These are phyloP conservation scores for Pseudogymnoascus sp. DNA, from an alignment of 2,329 filamentous ascomycete species.

Conservation along the genomic window DNA sequence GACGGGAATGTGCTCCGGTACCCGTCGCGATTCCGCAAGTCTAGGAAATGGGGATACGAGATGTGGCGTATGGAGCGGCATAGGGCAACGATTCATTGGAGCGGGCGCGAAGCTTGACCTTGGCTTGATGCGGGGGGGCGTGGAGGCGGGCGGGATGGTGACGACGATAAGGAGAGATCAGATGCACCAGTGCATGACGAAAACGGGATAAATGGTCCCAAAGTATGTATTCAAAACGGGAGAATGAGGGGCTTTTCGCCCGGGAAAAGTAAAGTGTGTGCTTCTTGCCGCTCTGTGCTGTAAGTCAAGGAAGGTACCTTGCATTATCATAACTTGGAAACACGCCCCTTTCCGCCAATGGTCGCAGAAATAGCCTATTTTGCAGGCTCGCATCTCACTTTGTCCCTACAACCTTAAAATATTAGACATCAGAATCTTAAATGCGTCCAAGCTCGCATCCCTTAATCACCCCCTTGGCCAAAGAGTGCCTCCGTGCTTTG, in stretches of 20 bases:
- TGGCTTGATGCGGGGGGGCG: neutral
- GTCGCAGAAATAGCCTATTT: neutral
- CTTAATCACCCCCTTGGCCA: neutral
- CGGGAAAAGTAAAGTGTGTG: neutral
- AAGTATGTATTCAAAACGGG: neutral
- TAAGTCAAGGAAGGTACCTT: neutral
- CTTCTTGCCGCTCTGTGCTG: neutral
- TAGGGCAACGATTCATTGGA: neutral
- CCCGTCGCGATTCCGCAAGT: neutral
- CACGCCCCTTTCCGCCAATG: neutral
- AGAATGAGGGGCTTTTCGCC: neutral
- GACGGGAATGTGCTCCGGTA: neutral
- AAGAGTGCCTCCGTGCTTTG: neutral
- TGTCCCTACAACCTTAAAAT: constrained; percentile 1
- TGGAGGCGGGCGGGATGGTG: neutral
- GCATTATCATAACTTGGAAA: neutral
- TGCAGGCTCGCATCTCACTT: neutral
- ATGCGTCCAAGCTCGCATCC: neutral
- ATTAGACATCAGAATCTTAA: neutral
- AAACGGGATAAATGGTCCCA: neutral
- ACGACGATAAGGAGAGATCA: neutral
- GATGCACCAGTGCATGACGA: neutral
- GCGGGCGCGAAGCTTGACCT: neutral
- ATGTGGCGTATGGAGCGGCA: neutral
- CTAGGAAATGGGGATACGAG: neutral